Percentiles rank a stretch among this genome's conserved stretches.
These are phyloP conservation scores for Auriscalpium orientale DNA, from an alignment of 768 basidiomycete species.

Conservation along the genomic window DNA sequence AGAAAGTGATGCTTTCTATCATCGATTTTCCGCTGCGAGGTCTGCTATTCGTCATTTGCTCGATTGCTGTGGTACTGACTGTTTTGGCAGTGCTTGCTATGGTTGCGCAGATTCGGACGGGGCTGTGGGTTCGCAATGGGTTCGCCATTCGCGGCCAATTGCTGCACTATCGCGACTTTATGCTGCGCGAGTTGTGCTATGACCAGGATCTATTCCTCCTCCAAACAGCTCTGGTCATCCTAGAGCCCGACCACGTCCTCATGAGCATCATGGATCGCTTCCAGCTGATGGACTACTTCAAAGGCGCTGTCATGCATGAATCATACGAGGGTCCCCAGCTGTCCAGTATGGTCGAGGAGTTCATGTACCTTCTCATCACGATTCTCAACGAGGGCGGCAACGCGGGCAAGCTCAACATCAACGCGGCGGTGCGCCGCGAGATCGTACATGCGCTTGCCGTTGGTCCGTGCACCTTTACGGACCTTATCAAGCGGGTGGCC, in stretches of 20 bases:
- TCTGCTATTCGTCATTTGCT: constrained; percentile 20
- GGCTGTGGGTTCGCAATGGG: constrained; percentile 97
- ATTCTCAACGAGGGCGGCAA: constrained; percentile 78
- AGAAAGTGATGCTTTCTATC: constrained; percentile 62
- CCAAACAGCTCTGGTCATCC: constrained; percentile 73
- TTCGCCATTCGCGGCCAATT: constrained; percentile 92
- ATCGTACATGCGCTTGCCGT: constrained; percentile 87
- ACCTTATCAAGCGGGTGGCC: constrained; percentile 83
- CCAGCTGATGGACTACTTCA: constrained; percentile 73
- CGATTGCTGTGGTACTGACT: background rate
- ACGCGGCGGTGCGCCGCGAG: constrained; percentile 66
- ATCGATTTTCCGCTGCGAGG: constrained; percentile 89
- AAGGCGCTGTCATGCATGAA: constrained; percentile 48
- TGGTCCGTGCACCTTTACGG: constrained; percentile 83
- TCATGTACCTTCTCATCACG: constrained; percentile 80
- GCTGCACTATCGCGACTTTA: constrained; percentile 92
- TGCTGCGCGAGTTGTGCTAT: constrained; percentile 91
- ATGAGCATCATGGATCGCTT: constrained; percentile 89
- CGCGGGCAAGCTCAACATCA: constrained; percentile 59
- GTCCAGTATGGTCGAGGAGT: constrained; percentile 85
- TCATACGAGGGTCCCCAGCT: constrained; percentile 66
- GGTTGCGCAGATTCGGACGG: constrained; percentile 91
- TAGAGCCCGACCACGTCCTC: constrained; percentile 73
- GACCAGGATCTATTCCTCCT: constrained; percentile 93
- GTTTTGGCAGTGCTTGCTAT: constrained; percentile 61